Evolutionary conservation across 257 asterid genomes (phyloP).

Genomic region (Nicotiana obtusifolia): DNA sequence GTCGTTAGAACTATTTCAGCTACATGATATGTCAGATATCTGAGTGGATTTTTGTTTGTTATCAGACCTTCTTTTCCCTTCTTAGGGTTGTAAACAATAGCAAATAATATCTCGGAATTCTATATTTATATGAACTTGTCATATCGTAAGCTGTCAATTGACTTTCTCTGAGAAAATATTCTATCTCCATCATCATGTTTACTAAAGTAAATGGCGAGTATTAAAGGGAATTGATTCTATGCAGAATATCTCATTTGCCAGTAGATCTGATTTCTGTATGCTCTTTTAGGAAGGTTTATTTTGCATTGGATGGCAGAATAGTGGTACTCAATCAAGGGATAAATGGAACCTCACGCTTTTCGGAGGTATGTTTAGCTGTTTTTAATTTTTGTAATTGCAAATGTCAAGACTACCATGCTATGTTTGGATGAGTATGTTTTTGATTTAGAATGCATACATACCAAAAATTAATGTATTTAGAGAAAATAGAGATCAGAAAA

Average conservation of each 20-base stretch:
- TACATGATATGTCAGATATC: not conserved
- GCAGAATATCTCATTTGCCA: not conserved
- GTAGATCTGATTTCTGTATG: slow-evolving; percentile 9
- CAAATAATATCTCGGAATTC: not conserved
- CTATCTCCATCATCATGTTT: not conserved
- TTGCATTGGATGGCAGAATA: slow-evolving; percentile 98
- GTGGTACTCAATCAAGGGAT: slow-evolving; percentile 63
- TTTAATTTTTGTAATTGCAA: not conserved
- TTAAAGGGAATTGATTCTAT: not conserved
- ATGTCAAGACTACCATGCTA: not conserved
- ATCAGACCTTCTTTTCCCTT: not conserved
- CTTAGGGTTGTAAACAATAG: not conserved
- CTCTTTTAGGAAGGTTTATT: slow-evolving; percentile 65
- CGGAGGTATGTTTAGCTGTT: slow-evolving; percentile 55
- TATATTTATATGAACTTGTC: not conserved
- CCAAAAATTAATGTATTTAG: not conserved
- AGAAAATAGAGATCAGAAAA: not conserved
- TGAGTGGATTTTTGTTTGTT: not conserved
- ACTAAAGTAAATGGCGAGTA: not conserved
- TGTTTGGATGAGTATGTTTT: not conserved
- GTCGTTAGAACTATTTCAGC: not conserved
- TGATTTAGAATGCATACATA: not conserved
- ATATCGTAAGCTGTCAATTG: not conserved
- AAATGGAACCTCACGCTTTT: slow-evolving; percentile 66
- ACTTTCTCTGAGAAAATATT: not conserved